Evolutionary conservation across 2,329 filamentous ascomycete species (phyloP).

Genomic region (Arachnomyces sp.): DNA sequence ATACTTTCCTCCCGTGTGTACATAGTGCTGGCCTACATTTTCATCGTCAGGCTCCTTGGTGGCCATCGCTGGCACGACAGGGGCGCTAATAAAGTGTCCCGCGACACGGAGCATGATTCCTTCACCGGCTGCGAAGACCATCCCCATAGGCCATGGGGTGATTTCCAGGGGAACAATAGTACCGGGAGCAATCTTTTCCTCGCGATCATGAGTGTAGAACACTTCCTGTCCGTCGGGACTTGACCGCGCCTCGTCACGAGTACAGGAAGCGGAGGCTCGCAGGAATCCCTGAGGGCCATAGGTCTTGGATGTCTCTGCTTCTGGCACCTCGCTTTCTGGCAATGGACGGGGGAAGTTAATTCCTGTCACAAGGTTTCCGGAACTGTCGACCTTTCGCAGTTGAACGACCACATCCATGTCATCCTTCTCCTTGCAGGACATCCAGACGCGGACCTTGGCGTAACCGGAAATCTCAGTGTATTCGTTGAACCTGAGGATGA

Average conservation of each 20-base stretch:
- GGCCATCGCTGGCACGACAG: conserved; percentile 9
- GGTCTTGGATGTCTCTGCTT: conserved; percentile 14
- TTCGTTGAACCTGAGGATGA: conserved; percentile 7
- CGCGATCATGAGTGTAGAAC: conserved; percentile 5
- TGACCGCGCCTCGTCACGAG: background rate
- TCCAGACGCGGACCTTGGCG: conserved; percentile 10
- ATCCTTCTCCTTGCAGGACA: conserved; percentile 10
- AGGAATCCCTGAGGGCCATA: conserved; percentile 17
- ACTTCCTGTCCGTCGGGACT: too few relatives aligned
- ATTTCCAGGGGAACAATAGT: conserved; percentile 13
- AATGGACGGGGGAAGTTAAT: conserved; percentile 14
- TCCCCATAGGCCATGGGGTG: conserved; percentile 17
- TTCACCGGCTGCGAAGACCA: conserved; percentile 19
- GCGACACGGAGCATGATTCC: conserved; percentile 15
- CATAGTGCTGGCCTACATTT: conserved; percentile 10
- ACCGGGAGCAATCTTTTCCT: conserved; percentile 7
- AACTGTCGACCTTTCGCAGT: conserved; percentile 13
- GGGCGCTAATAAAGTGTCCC: conserved; percentile 17
- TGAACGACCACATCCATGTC: conserved; percentile 19
- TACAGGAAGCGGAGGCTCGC: conserved; percentile 8
- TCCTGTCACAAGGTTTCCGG: conserved; percentile 11
- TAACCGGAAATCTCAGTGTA: conserved; percentile 13
- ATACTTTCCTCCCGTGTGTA: conserved; percentile 11
- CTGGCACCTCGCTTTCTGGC: conserved; percentile 9
- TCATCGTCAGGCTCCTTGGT: conserved; percentile 5